Evolutionary conservation across 1,284 basidiomycete genomes (phyloP), one percentile per base, ranked within the genome.

Genomic region (Coriolopsis trogii): DNA sequence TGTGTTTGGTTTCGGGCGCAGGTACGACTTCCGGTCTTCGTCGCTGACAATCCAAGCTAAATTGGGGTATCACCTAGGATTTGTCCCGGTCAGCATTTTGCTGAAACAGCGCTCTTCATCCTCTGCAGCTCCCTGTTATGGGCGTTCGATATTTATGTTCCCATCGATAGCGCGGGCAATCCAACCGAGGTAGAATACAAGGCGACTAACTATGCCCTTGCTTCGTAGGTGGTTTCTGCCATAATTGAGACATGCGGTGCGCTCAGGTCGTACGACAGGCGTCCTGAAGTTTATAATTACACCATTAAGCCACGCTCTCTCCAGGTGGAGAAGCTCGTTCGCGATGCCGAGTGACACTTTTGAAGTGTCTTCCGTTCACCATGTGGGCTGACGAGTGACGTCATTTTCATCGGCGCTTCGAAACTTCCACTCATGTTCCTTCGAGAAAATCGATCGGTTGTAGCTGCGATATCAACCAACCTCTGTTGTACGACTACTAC

Each of bases 1-100:
- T 28, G 44, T 30, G 12, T 54, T 51, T 18, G 56, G 56, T 1
- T 49, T 51, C 33, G 58, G 58, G 3, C 34, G 56, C 2, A 48
- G 56, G 56, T 58, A 20, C 12, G 53, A 24, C 25, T 18, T 15
- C 24, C 18, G 21, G 8, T 28, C 20, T 21, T 13, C 15, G 2
- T 28, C 24, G 12, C n/a, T 15, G 15, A 23, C 31, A 30, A 15
- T 7, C 3, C 26, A 6, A 23, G 5, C 7, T n/a, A 7, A 24
- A n/a, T 15, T 6, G 8, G 6, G 6, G 2, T 8, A 8, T 26
- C 8, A 6, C 15, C 6, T 23, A 57, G 56, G 26, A 46, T 54
- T 12, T 58, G 56, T 21, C 56, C 56, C 2, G 56, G 56, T 12
- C 41, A 42, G 13, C 40, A 49, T 20, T 49, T 58, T 10, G 56